Evolutionary conservation across 495 filamentous ascomycete genomes (phyloP), one percentile per base, ranked within the genome.

Genomic region (Bacidia rubella): DNA sequence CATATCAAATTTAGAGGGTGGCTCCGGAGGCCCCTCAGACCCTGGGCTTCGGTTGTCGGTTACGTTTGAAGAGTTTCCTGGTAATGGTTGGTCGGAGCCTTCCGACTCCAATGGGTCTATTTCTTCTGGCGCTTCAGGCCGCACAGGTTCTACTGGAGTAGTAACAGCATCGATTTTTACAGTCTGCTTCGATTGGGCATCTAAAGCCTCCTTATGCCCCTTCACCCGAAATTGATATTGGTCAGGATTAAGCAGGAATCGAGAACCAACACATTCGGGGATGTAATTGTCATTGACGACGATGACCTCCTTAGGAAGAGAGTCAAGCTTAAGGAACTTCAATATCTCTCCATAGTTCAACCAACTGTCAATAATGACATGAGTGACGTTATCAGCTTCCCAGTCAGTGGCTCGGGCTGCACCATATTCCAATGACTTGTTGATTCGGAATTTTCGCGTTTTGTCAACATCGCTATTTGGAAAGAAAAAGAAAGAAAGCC

Each of bases 241-340:
- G 1, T 65, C 62, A 2, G 78, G 67, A 54, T 80, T 76, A 2
- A 90, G 60, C 0, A 92, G 53, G 0, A 68, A 62, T 1, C 69
- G 65, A 52, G 74, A 83, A 25, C 70, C 67, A 29, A 92, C 78
- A 51, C 89, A 96, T 12, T 96, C 87, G 0, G 86, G 65, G 2
- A 85, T 79, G 60, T 88, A 98, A 2, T 70, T 66, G 48, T 92
- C 86, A 53, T 88, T 85, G 15, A 95, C 88, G 0, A 90, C 47
- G 40, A 65, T 62, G 15, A 83, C 60, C 4, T 66, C 59, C 7
- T 79, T 73, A 2, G 77, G 71, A 29, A 81, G 57, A 11, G 57
- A 54, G 5, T 70, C 62, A 4, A 74, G 47, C 23, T 77, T 76
- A 7, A 93, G 65, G 49, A 75, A 69, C 29, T 64, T 69, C 19